phyloP scores from a whole-genome alignment of 352 stramenopile species.

The Phytophthora brassicae region DNA sequence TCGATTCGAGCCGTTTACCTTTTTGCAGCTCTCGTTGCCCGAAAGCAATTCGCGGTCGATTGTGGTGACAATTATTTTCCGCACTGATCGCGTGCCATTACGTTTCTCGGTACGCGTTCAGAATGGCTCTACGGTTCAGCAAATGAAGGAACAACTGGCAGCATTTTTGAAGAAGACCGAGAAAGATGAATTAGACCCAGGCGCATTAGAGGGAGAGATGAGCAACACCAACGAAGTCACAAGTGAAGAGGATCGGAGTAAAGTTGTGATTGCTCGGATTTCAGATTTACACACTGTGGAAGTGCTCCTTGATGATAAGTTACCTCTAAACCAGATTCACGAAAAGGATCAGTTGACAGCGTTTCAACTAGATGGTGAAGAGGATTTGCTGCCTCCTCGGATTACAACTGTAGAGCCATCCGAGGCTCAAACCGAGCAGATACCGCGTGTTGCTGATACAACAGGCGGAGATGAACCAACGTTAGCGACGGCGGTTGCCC shows the following conservation, averaged over 20 bases:
- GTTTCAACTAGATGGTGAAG: slow-evolving; percentile 59
- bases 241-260: slow-evolving; percentile 16
- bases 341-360: slow-evolving; percentile 75
- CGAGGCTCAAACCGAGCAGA: neutral
- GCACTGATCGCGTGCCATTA: slow-evolving; percentile 66
- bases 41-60: slow-evolving; percentile 78
- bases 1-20: slow-evolving; percentile 93
- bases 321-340: slow-evolving; percentile 68
- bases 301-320: slow-evolving; percentile 57
- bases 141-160: slow-evolving; percentile 64
- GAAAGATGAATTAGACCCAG: neutral
- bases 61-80: slow-evolving; percentile 83
- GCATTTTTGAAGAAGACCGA: slow-evolving; percentile 41
- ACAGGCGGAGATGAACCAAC: neutral
- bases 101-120: slow-evolving; percentile 74
- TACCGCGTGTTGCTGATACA: neutral
- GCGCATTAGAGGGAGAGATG: neutral
- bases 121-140: slow-evolving; percentile 59
- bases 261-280: slow-evolving; percentile 61
- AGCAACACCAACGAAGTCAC: neutral
- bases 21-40: slow-evolving; percentile 79
- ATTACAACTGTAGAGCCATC: neutral
- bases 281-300: slow-evolving; percentile 70
- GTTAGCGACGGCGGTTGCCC: neutral
- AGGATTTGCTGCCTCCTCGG: slow-evolving; percentile 27